Conservation (phyloP, 805 yeast genomes). For the Myxozyma neotropica region DNA sequence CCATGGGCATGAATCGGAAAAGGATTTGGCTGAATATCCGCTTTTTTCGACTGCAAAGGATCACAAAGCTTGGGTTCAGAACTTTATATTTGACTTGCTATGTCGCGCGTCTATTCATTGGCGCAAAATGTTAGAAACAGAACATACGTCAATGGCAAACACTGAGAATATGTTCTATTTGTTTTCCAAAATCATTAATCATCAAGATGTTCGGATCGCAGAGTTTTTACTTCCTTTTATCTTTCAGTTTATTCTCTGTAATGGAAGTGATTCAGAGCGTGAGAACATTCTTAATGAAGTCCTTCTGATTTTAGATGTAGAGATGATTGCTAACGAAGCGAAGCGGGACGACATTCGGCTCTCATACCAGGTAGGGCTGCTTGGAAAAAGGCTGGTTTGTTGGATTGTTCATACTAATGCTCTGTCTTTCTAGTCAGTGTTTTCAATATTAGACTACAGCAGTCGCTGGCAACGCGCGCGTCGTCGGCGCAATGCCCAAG, state of each 20-base stretch:
- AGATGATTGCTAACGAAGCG: neutral
- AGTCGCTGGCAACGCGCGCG: constrained; percentile 61
- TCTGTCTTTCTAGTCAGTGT: constrained; percentile 58
- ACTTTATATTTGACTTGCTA: constrained; percentile 67
- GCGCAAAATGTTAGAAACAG: neutral
- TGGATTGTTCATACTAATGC: no score
- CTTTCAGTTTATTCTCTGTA: constrained; percentile 63
- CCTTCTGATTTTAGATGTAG: constrained; percentile 50
- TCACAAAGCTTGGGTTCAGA: constrained; percentile 70
- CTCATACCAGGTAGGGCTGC: constrained; percentile 55
- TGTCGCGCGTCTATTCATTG: constrained; percentile 45
- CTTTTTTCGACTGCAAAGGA: constrained; percentile 49
- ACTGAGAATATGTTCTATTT: constrained; percentile 50
- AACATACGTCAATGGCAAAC: neutral
- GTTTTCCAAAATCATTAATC: constrained; percentile 65
- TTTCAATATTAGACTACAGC: constrained; percentile 79
- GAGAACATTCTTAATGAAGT: constrained; percentile 62
- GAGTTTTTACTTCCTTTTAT: constrained; percentile 77
- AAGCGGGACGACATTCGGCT: constrained; percentile 52
- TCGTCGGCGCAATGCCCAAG: constrained; percentile 11
- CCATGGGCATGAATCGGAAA: neutral
- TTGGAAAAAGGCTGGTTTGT: neutral
- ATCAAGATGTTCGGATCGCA: constrained; percentile 69
- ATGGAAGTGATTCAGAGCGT: constrained; percentile 47
- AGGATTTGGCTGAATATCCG: constrained; percentile 59